Conservation (phyloP, 257 asterid genomes). For the Jacaranda copaia region DNA sequence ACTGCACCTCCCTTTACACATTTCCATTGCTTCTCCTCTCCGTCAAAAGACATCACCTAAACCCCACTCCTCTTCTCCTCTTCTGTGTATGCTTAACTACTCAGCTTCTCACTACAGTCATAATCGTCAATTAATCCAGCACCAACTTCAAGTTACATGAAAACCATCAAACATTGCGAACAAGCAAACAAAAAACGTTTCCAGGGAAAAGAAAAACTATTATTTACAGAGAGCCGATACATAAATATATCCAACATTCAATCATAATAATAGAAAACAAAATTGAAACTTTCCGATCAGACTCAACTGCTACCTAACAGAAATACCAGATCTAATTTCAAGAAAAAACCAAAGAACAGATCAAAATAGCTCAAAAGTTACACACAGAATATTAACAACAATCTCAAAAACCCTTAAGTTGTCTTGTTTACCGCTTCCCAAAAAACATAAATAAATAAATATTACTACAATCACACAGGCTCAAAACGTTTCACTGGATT, state of each 20-base stretch:
- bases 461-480: constrained; percentile 19
- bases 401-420: background rate
- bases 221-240: background rate
- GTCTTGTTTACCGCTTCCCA: background rate
- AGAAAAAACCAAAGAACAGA: background rate
- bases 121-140: constrained; percentile 28
- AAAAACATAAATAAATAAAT: background rate
- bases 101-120: constrained; percentile 38
- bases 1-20: constrained; percentile 79
- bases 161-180: background rate
- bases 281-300: constrained; percentile 33
- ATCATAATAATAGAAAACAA: constrained; percentile 2
- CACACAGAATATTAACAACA: background rate
- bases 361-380: background rate
- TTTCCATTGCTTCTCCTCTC: constrained; percentile 80
- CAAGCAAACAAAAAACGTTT: background rate
- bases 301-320: constrained; percentile 26
- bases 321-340: constrained; percentile 37
- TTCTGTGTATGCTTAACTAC: constrained; percentile 23
- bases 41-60: constrained; percentile 84
- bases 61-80: constrained; percentile 38
- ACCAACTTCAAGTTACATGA: constrained; percentile 15
- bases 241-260: constrained; percentile 6
- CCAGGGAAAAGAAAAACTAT: background rate
- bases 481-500: constrained; percentile 1